phyloP scores from a whole-genome alignment of 129 eudicot species.

The Silybum marianum region DNA sequence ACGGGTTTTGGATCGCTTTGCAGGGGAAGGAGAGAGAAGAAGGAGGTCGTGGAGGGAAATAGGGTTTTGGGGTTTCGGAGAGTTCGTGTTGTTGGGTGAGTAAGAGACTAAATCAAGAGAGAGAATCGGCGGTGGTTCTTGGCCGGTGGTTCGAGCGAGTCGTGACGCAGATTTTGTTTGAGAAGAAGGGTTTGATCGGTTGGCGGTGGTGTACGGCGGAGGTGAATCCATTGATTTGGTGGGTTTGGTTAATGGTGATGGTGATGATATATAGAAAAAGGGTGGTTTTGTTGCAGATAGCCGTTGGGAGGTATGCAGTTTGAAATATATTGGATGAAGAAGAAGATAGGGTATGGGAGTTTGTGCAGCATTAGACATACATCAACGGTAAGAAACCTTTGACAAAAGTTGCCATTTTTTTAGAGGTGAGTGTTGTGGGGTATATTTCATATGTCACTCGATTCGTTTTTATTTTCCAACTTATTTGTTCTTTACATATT shows the following conservation, averaged over 20 bases:
- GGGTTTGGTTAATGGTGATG: conserved; percentile 3
- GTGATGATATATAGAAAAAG: conserved; percentile 12
- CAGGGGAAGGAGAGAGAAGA: conserved; percentile 79
- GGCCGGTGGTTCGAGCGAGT: conserved; percentile 49
- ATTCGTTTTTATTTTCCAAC: neutral
- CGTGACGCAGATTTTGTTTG: conserved; percentile 69
- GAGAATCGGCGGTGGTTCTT: conserved; percentile 47
- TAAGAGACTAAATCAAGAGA: conserved; percentile 66
- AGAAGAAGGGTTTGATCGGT: conserved; percentile 39
- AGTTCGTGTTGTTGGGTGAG: conserved; percentile 43
- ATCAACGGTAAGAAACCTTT: conserved; percentile 44
- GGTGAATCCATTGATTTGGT: conserved; percentile 52
- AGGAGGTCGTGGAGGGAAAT: conserved; percentile 63
- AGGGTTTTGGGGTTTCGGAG: conserved; percentile 52
- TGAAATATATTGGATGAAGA: conserved; percentile 14
- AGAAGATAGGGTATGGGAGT: conserved; percentile 26
- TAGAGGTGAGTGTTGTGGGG: conserved; percentile 6
- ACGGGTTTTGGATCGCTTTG: conserved; percentile 53
- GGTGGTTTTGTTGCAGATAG: conserved; percentile 24
- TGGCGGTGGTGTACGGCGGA: conserved; percentile 42
- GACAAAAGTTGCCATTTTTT: conserved; percentile 26
- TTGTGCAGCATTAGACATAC: conserved; percentile 13
- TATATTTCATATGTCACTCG: neutral
- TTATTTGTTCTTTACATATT: neutral
- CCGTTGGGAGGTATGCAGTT: conserved; percentile 33